Evolutionary conservation across 176 grass and related monocot species (phyloP), one percentile per base, ranked within the genome.

Genomic region (Canna indica): DNA sequence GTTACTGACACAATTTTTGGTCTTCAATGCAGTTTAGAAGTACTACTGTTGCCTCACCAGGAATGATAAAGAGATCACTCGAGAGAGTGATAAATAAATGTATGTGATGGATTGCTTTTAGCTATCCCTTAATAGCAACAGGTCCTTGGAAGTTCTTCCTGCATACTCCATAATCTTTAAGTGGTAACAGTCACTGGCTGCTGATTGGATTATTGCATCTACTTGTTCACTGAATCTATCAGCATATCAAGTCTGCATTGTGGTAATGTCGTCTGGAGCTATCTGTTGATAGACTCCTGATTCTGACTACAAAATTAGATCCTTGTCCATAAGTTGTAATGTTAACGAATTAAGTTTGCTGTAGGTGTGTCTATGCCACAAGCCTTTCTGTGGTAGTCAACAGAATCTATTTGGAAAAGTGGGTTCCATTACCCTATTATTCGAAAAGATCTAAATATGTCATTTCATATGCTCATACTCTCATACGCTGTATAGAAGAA

Each of bases 31-130:
- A 95, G 91, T 79, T 75, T 26, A 31, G 70, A 11, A 64, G 76
- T 18, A 64, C 84, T 31, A 29, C 56, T 14, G 31, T 64, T 5
- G 71, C 80, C 16, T 79, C 80, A 0, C 84, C 91, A 25, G 73
- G 74, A 78, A 83, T 83, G 82, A 83, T 95, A 74, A 90, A 83
- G 67, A 59, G 82, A 32, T 72, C 79, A 34, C 79, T 95, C 20
- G 77, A 75, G 29, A 87, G 41, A 83, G 84, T 81, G 31, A 81
- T 77, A 59, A 60, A 46, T 26, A 79, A 74, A 63, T 59, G 50
- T 8, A 3, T 54, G 16, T 54, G 17, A 54, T 7, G 4, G 22
- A 24, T 20, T 6, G 6, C 3, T 53, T 22, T 11, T 11, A 44
- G n/a, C n/a, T n/a, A n/a, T n/a, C n/a, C n/a, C n/a, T n/a, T n/a